Conservation (phyloP, 768 basidiomycete species). For the Termitomyces eurrhizus region DNA sequence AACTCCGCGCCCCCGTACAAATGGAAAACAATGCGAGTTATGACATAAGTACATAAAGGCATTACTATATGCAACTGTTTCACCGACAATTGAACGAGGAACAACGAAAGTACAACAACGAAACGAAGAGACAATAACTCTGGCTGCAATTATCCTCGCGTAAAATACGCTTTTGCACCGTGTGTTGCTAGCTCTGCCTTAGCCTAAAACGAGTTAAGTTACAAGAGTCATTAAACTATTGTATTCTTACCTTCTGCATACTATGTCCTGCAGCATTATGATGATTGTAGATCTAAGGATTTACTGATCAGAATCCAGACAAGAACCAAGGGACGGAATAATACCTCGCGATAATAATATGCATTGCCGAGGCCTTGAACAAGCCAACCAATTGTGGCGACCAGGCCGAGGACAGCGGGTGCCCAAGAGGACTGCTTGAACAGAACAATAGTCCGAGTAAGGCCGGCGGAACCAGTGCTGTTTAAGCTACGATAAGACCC, state of each 20-base stretch:
- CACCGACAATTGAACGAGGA: conserved; percentile 6
- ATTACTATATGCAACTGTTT: conserved; percentile 7
- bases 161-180: conserved; percentile 87
- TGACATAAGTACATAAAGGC: neutral
- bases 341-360: conserved; percentile 77
- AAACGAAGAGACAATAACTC: neutral
- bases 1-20: conserved; percentile 30
- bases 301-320: conserved; percentile 10
- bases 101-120: neutral
- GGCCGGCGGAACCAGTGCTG: conserved; percentile 91
- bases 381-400: conserved; percentile 86
- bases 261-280: conserved; percentile 84
- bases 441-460: conserved; percentile 89
- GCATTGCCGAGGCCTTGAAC: conserved; percentile 81
- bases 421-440: conserved; percentile 66
- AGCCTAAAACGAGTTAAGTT: conserved; percentile 45
- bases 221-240: neutral
- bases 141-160: conserved; percentile 56
- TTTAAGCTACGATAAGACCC: conserved; percentile 17
- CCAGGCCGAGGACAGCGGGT: conserved; percentile 75
- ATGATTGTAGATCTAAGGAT: conserved; percentile 65
- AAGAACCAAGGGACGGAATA: conserved; percentile 9
- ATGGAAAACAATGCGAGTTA: neutral
- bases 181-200: conserved; percentile 79
- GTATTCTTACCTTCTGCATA: conserved; percentile 67